phyloP scores from a whole-genome alignment of 1,284 basidiomycete genomes.

The Ustanciosporium gigantosporum region DNA sequence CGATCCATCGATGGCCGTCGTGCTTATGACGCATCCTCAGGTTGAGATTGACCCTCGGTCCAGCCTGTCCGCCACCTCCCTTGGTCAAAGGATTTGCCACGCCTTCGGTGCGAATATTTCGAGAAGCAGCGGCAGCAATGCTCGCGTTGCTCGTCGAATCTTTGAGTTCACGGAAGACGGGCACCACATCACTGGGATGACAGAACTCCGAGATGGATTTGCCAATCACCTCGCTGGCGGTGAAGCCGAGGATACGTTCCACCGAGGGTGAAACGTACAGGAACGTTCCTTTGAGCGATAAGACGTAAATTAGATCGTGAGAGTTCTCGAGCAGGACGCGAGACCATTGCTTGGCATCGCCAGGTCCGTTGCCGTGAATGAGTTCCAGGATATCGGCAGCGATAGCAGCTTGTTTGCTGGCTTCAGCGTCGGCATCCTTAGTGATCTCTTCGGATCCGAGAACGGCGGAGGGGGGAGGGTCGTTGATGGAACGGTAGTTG shows the following conservation, averaged over 20 bases:
- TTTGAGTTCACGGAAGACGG: constrained; percentile 88
- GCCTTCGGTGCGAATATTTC: constrained; percentile 39
- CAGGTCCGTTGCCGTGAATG: constrained; percentile 31
- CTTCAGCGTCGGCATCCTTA: constrained; percentile 36
- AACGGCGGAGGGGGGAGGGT: constrained; percentile 27
- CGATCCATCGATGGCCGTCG: constrained; percentile 51
- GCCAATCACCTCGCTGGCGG: constrained; percentile 79
- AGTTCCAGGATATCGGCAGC: constrained; percentile 40
- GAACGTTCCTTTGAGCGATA: constrained; percentile 90
- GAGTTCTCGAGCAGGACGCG: constrained; percentile 49
- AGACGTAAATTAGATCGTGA: constrained; percentile 80
- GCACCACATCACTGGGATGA: constrained; percentile 85
- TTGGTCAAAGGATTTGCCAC: constrained; percentile 51
- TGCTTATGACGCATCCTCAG: constrained; percentile 55
- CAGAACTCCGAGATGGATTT: constrained; percentile 75
- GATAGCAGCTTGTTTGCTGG: constrained; percentile 34
- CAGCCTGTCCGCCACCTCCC: constrained; percentile 55
- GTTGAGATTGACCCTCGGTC: constrained; percentile 52
- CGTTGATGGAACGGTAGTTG: constrained; percentile 49
- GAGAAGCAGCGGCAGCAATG: constrained; percentile 53
- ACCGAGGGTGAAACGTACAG: constrained; percentile 76
- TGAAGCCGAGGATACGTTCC: constrained; percentile 52
- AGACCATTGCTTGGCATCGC: constrained; percentile 50
- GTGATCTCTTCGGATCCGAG: constrained; percentile 18
- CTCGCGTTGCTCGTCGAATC: constrained; percentile 67